Evolutionary conservation across 2,329 filamentous ascomycete species (phyloP).

Genomic region (Fusarium sp.): DNA sequence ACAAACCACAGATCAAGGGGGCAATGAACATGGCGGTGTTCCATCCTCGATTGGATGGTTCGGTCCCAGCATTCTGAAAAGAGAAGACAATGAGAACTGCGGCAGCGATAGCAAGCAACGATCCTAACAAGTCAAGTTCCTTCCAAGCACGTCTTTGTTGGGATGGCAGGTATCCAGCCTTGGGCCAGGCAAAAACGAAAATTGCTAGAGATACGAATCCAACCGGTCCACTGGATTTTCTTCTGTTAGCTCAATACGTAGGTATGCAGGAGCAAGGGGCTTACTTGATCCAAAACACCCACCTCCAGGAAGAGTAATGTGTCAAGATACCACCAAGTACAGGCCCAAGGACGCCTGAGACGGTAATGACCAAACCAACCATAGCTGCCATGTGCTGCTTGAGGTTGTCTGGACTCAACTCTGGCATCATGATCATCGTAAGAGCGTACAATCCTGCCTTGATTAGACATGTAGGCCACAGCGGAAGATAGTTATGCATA

Average conservation of each 20-base stretch:
- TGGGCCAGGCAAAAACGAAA: constrained; percentile 64
- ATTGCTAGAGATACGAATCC: constrained; percentile 58
- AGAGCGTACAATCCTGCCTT: constrained; percentile 62
- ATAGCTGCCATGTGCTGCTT: constrained; percentile 58
- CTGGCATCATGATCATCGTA: constrained; percentile 66
- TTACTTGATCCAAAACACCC: constrained; percentile 71
- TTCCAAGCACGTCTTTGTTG: constrained; percentile 57
- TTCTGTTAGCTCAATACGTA: constrained; percentile 3
- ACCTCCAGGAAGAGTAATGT: constrained; percentile 62
- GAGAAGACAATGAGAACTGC: constrained; percentile 67
- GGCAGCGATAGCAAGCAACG: constrained; percentile 63
- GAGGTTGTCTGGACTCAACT: constrained; percentile 57
- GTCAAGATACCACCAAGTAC: constrained; percentile 64
- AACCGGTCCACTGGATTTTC: constrained; percentile 59
- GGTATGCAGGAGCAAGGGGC: neutral
- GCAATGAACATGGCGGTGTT: constrained; percentile 51
- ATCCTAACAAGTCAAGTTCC: constrained; percentile 65
- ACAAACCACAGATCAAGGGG: constrained; percentile 46
- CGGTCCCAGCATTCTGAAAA: constrained; percentile 62
- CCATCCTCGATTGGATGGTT: constrained; percentile 55
- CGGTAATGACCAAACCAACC: constrained; percentile 61
- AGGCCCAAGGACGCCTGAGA: constrained; percentile 63
- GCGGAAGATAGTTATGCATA: constrained; percentile 20
- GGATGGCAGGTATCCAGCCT: constrained; percentile 52
- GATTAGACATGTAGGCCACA: neutral